phyloP scores from a whole-genome alignment of 2,329 filamentous ascomycete species.

The Thielaviopsis punctulata region DNA sequence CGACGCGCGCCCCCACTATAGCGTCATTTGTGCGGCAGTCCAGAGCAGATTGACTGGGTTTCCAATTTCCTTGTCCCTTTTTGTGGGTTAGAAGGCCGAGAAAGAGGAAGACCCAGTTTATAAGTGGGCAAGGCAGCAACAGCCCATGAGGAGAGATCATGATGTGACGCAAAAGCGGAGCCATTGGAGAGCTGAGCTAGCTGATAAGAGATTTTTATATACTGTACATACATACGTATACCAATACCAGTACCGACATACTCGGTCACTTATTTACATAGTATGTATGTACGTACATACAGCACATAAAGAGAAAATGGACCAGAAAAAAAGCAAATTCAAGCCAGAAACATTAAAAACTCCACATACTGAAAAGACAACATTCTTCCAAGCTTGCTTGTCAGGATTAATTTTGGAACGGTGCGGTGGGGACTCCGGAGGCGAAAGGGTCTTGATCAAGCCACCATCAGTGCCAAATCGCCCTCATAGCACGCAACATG shows the following conservation, averaged over 20 bases:
- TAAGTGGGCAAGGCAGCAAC: not conserved
- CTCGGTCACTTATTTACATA: no score
- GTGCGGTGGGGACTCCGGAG: not conserved
- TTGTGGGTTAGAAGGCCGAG: not conserved
- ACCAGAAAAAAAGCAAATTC: not conserved
- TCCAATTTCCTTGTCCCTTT: not conserved
- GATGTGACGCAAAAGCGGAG: not conserved
- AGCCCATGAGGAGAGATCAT: not conserved
- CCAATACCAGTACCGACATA: no score
- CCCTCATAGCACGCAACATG: not conserved
- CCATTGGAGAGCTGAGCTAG: no score
- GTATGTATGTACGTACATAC: no score
- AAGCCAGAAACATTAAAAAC: not conserved
- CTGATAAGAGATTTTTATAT: no score
- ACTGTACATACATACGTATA: no score
- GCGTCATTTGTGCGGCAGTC: conserved; percentile 6
- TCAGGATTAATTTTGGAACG: not conserved
- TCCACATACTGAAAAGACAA: no score
- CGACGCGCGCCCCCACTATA: not conserved
- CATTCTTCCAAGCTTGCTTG: no score
- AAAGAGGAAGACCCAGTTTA: not conserved
- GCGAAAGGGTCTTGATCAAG: not conserved
- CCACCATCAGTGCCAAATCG: not conserved
- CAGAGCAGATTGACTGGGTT: not conserved
- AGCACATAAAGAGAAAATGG: not conserved